Base-by-base conservation (phyloP, 805 yeast genomes). In the Wilhelminamyces savonicus region DNA sequence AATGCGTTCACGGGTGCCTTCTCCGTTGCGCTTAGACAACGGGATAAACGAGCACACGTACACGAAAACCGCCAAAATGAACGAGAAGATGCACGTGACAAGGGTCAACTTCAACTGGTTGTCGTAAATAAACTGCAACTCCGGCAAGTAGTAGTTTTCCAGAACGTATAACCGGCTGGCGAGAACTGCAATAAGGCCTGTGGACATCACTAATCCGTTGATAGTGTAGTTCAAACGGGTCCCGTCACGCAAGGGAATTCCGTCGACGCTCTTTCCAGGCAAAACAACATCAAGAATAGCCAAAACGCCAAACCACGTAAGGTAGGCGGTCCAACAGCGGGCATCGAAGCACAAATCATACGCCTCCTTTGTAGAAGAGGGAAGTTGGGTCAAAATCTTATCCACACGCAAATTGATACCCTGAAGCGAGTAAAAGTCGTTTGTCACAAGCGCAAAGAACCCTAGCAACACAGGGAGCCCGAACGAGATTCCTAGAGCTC, bases 221-320 rank as follows among this genome's bases (percentile, higher is more conserved):
- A 92, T 82, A 48, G 82, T 78, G 60, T 90, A 90, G 13, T 53
- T 49, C 37, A 90, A 66, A 28, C 56, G 55, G 1, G 83, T 68
- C 2, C 92, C 92, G 52, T 87, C 95, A 46, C 97, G 69, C 34
- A 90, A 60, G 32, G 52, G 56, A 8, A 78, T 75, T 16, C 98
- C 98, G 19, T 71, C 50, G 43, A 75, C 57, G 15, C 50, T 54
- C 34, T 61, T 69, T 1, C 90, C 94, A 7, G 69, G 69, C 20
- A 83, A 58, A 3, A 78, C 44, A 10, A 71, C 45, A 52, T 85
- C 96, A 24, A 85, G 58, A 0, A 71, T 35, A 4, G 76, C 79
- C 30, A 92, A 63, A 0, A 66, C 68, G 32, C 66, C 64, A 45
- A 86, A 81, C 97, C 97, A 90, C 2, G 57, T 37, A 5, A 74